Evolutionary conservation across 257 asterid species (phyloP), one percentile per base, ranked within the genome.

Genomic region (Orobanche coerulescens): DNA sequence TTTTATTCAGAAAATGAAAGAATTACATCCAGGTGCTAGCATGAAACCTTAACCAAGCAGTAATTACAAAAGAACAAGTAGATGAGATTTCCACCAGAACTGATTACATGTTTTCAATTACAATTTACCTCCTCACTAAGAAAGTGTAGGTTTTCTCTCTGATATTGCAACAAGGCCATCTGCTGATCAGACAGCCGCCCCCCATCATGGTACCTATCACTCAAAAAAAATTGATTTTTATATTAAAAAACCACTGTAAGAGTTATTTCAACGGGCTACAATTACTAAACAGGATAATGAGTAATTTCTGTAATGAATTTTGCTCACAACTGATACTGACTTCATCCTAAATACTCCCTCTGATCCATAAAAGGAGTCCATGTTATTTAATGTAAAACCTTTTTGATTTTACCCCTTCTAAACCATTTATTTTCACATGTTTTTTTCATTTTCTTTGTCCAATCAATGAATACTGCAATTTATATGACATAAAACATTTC

Each of bases 151-250:
- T 93, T 93, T 82, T 93, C 98, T 58, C 93, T 91, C 78, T 93
- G 98, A 78, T 93, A 89, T 64, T 93, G 97, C 85, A 93, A 75
- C 75, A 93, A 73, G 14, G 97, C 97, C 98, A 93, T 93, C 82
- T 93, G 98, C 81, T 88, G 98, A 93, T 93, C 98, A 37, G 97
- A 93, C 20, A 93, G 85, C 20, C 97, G 81, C 11, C 97, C 95
- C 30, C 97, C 94, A 7, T 93, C 96, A 63, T 93, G 90, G 78
- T 89, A 86, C 81, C 98, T 93, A 72, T 61, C 68, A 66, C 53
- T 63, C 64, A 61, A 40, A 46, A 62, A 12, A 55, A 49, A 60
- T 34, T 63, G 36, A 58, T 14, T 49, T 40, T 6, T 39, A 46
- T 64, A 61, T 4, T 3, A 20, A 48, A 56, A 40, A 42, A 22